Evolutionary conservation across 495 filamentous ascomycete genomes (phyloP), one percentile per base, ranked within the genome.

Genomic region (Chlorociboria aeruginascens): DNA sequence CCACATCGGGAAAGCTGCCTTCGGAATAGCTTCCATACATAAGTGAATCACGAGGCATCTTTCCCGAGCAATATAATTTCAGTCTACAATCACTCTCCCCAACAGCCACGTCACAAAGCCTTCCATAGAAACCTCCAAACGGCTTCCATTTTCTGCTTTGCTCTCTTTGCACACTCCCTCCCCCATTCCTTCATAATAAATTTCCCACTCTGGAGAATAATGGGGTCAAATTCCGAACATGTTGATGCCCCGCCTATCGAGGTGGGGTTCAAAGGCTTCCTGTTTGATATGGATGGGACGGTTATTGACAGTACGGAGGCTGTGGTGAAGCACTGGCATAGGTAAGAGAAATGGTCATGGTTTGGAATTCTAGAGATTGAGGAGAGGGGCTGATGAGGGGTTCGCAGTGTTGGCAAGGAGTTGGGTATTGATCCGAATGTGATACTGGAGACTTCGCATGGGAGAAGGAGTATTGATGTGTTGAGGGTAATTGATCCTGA

Each of bases 201-300:
- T 4, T 25, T 25, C 4, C 20, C 2, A 25, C 1, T 25, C 4
- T 25, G 20, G 4, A 25, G 20, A 25, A 25, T 10, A 29, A 59
- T 59, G 56, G 56, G 49, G 7, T 55, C 56, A 9, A 39, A 48
- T 37, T 35, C 51, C 12, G 20, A 37, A 37, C 29, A 12, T 46
- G 48, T 41, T 32, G 31, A 40, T 16, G 11, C 31, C 6, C 43
- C 52, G 20, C 46, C 52, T 40, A 49, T 50, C 40, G 43, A 32
- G 33, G 45, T 29, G 20, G 20, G n/a, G 3, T 93, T 92, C 56
- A 73, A 81, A 56, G 89, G 83, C 8, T 63, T 95, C 29, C 74
- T 96, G 3, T 95, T 95, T 54, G 90, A 96, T 65, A 89, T 95
- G 76, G 89, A 93, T 57, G 88, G 83, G 28, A 58, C 55, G 8